Evolutionary conservation across 2,329 filamentous ascomycete genomes (phyloP).

Genomic region (Fusarium aywerte): DNA sequence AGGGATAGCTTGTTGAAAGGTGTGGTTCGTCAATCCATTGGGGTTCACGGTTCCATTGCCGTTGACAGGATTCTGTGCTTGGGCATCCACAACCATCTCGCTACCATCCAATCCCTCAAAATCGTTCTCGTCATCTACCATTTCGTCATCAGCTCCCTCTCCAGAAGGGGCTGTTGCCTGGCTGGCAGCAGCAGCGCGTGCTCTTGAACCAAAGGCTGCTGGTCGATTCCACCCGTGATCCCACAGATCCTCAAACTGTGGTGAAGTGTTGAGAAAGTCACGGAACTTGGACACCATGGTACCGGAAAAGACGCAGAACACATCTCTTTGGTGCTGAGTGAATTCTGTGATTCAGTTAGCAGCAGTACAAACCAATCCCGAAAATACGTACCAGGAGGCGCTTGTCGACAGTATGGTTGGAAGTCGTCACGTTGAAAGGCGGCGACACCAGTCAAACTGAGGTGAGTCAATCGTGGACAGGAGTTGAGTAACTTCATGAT

Average conservation of each 20-base stretch:
- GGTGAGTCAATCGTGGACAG: constrained; percentile 90
- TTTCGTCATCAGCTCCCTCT: constrained; percentile 56
- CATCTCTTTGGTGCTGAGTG: constrained; percentile 91
- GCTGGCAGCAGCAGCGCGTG: constrained; percentile 12
- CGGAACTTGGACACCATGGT: constrained; percentile 82
- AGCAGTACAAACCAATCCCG: not conserved
- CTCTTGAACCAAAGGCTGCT: constrained; percentile 8
- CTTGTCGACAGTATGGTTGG: constrained; percentile 84
- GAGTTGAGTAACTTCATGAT: constrained; percentile 90
- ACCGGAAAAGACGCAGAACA: constrained; percentile 98
- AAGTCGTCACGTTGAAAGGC: constrained; percentile 90
- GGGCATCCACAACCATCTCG: constrained; percentile 53
- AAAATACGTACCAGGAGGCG: constrained; percentile 72
- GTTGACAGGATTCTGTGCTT: constrained; percentile 44
- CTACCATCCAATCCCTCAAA: constrained; percentile 55
- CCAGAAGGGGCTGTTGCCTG: constrained; percentile 34
- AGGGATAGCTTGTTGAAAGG: constrained; percentile 42
- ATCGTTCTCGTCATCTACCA: constrained; percentile 58
- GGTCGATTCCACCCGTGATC: constrained; percentile 43
- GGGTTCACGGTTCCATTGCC: constrained; percentile 17
- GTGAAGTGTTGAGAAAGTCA: constrained; percentile 74
- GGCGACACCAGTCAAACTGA: constrained; percentile 92
- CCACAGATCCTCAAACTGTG: constrained; percentile 59
- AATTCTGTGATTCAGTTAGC: constrained; percentile 72
- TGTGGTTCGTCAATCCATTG: constrained; percentile 17